A percentile compares a stretch with the other conserved stretches of the same genome.
Evolutionary conservation across 129 eudicot genomes (phyloP).

Genomic region (Oenanthe sinensis): DNA sequence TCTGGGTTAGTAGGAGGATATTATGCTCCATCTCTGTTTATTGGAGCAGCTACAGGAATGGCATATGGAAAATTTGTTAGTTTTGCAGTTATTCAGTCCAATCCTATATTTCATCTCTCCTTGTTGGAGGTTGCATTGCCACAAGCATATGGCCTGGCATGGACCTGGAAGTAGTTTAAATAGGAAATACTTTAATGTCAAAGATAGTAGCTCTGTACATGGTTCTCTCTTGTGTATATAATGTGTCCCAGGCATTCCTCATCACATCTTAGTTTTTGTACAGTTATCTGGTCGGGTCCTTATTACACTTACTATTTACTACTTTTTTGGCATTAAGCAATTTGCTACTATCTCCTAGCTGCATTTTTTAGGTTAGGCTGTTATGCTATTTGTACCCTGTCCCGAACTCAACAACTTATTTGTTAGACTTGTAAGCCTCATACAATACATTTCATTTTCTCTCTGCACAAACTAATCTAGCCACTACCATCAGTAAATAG

Average conservation of each 20-base stretch:
- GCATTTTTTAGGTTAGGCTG: neutral
- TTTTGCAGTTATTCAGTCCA: conserved; percentile 35
- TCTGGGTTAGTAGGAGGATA: conserved; percentile 96
- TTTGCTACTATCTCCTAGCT: neutral
- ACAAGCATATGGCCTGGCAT: conserved; percentile 95
- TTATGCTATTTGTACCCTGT: neutral
- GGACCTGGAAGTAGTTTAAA: neutral
- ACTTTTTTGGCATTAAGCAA: neutral
- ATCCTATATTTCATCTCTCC: conserved; percentile 52
- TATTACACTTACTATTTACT: neutral
- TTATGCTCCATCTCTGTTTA: conserved; percentile 88
- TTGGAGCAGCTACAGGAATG: conserved; percentile 98
- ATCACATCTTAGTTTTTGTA: neutral
- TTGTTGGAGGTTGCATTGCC: conserved; percentile 88
- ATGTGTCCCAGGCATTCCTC: neutral
- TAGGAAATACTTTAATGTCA: neutral
- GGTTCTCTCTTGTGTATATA: neutral
- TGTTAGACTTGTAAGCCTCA: neutral
- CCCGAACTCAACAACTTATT: neutral
- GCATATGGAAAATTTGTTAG: conserved; percentile 75
- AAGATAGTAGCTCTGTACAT: neutral
- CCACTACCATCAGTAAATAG: neutral
- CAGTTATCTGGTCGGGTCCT: conserved; percentile 4
- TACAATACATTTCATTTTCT: neutral
- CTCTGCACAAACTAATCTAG: neutral